Evolutionary conservation across 768 basidiomycete species (phyloP), one percentile per base, ranked within the genome.

Genomic region (Tephrocybe sp.): DNA sequence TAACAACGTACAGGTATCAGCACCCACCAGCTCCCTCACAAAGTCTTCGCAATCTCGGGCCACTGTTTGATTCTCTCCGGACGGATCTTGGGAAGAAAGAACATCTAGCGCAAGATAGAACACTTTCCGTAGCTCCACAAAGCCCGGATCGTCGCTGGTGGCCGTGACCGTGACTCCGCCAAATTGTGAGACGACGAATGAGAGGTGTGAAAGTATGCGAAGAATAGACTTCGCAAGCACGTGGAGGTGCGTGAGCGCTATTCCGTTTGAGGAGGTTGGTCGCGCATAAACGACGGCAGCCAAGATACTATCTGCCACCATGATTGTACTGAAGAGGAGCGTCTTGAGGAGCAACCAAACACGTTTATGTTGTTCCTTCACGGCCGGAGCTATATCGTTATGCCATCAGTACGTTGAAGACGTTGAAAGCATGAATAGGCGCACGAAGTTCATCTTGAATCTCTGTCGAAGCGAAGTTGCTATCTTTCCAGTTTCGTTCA

Each of bases 81-180:
- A 64, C 18, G 38, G 18, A 47, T 49, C 31, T 49, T 63, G 48
- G 63, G 65, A 32, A 31, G 81, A 72, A 8, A 92, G 69, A 31
- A 94, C 72, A 55, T 95, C 92, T 19, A 94, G 68, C 1, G 89
- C 82, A 25, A 86, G 77, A 62, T 89, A 92, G 56, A 90, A 88
- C 1, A 78, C 80, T 57, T 81, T 82, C 57, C 86, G 85, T 34
- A 93, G 75, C 58, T 92, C 87, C 22, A 73, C 60, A 60, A 95
- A 87, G 2, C 84, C 80, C 18, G 75, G 74, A 13, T 70, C 71
- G 0, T 70, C 65, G 49, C 61, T 27, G 13, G 44, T 48, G 24
- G 74, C 65, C 1, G 78, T 74, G 1, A 78, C 75, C 3, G 80
- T 76, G 21, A 87, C 74, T 7, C 89, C 87, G 2, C 92, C 92